Conservation (phyloP, 2,329 filamentous ascomycete species). For the Neofusicoccum sp. region DNA sequence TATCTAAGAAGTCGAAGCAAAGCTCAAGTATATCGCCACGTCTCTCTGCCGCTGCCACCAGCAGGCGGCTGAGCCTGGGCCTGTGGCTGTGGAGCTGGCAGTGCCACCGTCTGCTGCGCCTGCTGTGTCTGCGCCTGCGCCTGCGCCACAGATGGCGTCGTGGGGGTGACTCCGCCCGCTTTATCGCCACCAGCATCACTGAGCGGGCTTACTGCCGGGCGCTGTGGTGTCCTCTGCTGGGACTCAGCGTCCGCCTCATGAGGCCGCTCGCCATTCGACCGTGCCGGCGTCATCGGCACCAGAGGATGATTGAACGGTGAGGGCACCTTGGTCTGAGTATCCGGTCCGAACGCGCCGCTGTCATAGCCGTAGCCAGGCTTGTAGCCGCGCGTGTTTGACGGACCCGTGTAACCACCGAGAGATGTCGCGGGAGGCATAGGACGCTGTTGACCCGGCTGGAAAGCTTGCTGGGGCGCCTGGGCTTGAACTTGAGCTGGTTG, state of each 20-base stretch:
- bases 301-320: background rate
- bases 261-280: constrained; percentile 23
- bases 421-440: background rate
- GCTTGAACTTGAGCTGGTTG: constrained; percentile 1
- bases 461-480: background rate
- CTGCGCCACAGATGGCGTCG: background rate
- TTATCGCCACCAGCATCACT: constrained; percentile 16
- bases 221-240: constrained; percentile 24
- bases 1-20: background rate
- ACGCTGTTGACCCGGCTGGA: background rate
- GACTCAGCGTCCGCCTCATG: constrained; percentile 32
- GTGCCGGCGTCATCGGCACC: constrained; percentile 5
- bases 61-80: too few relatives aligned
- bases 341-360: constrained; percentile 16
- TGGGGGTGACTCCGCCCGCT: too few relatives aligned
- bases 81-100: background rate
- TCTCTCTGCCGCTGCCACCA: constrained; percentile 17
- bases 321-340: constrained; percentile 13
- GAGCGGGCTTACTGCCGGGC: constrained; percentile 17
- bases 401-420: constrained; percentile 12
- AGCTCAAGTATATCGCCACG: constrained; percentile 19
- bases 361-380: constrained; percentile 18
- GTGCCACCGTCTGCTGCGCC: background rate
- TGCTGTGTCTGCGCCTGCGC: background rate
- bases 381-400: constrained; percentile 18